Evolutionary conservation across 352 stramenopile genomes (phyloP).

Genomic region (Pythium pyrilobum): DNA sequence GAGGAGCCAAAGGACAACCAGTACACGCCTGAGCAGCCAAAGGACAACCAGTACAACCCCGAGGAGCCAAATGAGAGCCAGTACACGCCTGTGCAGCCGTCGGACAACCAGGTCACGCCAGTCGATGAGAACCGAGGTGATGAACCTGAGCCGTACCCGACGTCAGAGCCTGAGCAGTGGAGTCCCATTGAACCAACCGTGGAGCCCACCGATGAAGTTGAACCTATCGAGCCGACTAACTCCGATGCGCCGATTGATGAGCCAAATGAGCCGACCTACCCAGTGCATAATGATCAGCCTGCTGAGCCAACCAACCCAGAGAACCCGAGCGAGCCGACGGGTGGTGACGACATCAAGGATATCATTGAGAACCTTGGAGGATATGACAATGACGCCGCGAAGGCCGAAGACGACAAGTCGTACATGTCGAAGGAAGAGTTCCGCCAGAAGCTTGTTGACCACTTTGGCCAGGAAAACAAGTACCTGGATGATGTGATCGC

Average conservation of each 20-base stretch:
- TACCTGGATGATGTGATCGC: constrained; percentile 15
- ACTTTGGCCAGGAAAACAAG: constrained; percentile 27
- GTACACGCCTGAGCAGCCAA: too few species aligned
- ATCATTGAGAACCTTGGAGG: constrained; percentile 14
- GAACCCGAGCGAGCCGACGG: neutral
- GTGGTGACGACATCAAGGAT: constrained; percentile 1
- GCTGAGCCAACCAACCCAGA: neutral
- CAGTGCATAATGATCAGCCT: neutral
- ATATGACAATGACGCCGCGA: constrained; percentile 7
- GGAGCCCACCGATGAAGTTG: neutral
- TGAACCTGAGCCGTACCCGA: neutral
- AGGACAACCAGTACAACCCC: too few species aligned
- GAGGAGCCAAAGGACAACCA: too few species aligned
- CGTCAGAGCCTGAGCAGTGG: neutral
- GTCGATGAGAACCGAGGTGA: neutral
- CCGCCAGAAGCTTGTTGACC: constrained; percentile 23
- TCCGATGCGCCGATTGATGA: neutral
- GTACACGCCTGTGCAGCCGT: too few species aligned
- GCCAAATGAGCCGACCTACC: neutral
- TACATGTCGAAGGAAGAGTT: constrained; percentile 49
- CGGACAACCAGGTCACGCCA: too few species aligned
- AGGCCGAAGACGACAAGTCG: constrained; percentile 1
- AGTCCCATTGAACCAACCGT: neutral
- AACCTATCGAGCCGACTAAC: neutral
- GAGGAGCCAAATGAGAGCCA: too few species aligned